Evolutionary conservation across 148 eudicot species (phyloP).

Genomic region (Agrostemma githago): DNA sequence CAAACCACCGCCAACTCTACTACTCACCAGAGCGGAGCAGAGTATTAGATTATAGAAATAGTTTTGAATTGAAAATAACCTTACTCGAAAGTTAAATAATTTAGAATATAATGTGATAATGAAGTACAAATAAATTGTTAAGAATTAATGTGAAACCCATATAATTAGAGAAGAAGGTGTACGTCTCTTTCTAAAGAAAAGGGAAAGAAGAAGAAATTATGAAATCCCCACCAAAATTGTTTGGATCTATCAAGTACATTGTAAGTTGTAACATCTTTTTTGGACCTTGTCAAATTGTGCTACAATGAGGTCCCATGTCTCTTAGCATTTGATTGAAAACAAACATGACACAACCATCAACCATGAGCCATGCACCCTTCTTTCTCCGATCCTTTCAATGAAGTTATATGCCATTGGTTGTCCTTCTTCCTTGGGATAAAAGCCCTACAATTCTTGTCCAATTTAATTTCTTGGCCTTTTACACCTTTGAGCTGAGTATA

Average conservation of each 20-base stretch:
- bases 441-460: slow-evolving; percentile 25
- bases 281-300: slow-evolving; percentile 25
- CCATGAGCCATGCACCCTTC: slow-evolving; percentile 7
- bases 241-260: slow-evolving; percentile 20
- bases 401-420: slow-evolving; percentile 16
- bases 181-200: slow-evolving; percentile 44
- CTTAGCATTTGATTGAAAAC: slow-evolving; percentile 4
- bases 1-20: too few relatives aligned
- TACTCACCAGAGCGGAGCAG: too few relatives aligned
- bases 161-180: neutral
- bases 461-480: slow-evolving; percentile 14
- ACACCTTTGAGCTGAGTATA: slow-evolving; percentile 15
- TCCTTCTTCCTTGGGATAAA: slow-evolving; percentile 30
- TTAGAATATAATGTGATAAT: too few relatives aligned
- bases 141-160: slow-evolving; percentile 9
- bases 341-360: slow-evolving; percentile 27
- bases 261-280: slow-evolving; percentile 15
- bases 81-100: too few relatives aligned
- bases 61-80: too few relatives aligned
- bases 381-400: slow-evolving; percentile 6
- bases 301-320: slow-evolving; percentile 11
- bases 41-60: too few relatives aligned
- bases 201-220: slow-evolving; percentile 17
- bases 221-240: slow-evolving; percentile 24
- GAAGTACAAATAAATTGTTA: too few relatives aligned